Evolutionary conservation across 495 filamentous ascomycete genomes (phyloP).

Genomic region (Xylaria intraflava): DNA sequence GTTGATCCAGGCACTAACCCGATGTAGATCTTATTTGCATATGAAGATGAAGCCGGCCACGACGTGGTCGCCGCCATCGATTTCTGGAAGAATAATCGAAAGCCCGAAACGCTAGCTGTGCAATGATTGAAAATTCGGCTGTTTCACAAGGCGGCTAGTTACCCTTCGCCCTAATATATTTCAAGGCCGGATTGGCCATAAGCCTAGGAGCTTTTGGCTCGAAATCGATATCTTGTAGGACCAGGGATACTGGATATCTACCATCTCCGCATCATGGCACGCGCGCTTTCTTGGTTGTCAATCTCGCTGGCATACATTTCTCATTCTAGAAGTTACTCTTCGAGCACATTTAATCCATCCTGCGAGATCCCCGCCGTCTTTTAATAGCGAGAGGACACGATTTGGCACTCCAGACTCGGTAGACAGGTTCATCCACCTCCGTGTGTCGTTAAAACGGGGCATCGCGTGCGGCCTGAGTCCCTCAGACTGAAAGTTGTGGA

Average conservation of each 20-base stretch:
- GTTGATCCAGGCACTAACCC: conserved; percentile 38
- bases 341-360: neutral
- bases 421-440: neutral
- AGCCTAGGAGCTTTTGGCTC: conserved; percentile 2
- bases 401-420: neutral
- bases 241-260: conserved; percentile 15
- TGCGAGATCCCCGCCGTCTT: neutral
- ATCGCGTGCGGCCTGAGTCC: neutral
- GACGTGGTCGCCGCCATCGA: conserved; percentile 94
- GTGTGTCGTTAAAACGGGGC: neutral
- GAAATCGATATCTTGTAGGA: conserved; percentile 6
- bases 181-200: neutral
- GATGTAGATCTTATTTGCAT: conserved; percentile 57
- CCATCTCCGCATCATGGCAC: conserved; percentile 8
- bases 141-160: neutral
- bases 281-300: conserved; percentile 6
- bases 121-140: conserved; percentile 2
- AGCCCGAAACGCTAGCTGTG: conserved; percentile 26
- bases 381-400: neutral
- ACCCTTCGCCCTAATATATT: conserved; percentile 3
- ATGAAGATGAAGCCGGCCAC: conserved; percentile 91
- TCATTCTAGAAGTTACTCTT: conserved; percentile 2
- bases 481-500: neutral
- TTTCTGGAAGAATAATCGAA: conserved; percentile 73
- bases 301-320: conserved; percentile 6